Conservation (phyloP, 768 basidiomycete species). For the Termitomyces sp. region DNA sequence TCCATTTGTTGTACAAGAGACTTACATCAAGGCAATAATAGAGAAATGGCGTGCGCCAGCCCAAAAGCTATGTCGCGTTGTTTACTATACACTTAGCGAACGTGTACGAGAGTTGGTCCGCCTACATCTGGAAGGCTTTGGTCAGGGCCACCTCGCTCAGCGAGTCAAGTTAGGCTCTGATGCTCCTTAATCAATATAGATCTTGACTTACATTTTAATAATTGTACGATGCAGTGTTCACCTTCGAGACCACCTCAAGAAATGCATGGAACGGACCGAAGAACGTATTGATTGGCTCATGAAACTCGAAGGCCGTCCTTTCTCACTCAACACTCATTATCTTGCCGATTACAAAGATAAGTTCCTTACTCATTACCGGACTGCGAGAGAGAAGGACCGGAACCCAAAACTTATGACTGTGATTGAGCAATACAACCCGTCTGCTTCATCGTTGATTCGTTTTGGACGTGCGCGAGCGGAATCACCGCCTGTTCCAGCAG, state of each 20-base stretch:
- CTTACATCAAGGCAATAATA: constrained; percentile 40
- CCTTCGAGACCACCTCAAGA: constrained; percentile 44
- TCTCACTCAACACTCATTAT: constrained; percentile 44
- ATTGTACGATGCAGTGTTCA: constrained; percentile 30
- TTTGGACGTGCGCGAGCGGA: background rate
- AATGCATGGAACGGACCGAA: constrained; percentile 32
- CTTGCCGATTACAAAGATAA: constrained; percentile 39
- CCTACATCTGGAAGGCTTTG: constrained; percentile 42
- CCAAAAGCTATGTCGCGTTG: constrained; percentile 32
- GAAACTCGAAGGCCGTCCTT: constrained; percentile 35
- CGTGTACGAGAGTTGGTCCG: constrained; percentile 25
- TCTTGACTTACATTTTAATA: background rate
- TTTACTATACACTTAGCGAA: constrained; percentile 29
- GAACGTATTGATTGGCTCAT: constrained; percentile 40
- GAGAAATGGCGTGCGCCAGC: constrained; percentile 45
- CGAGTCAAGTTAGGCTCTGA: constrained; percentile 30
- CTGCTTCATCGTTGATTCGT: background rate
- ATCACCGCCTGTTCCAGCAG: constrained; percentile 7
- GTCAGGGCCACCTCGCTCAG: constrained; percentile 46
- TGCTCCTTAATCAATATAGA: background rate
- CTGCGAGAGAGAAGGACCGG: constrained; percentile 26
- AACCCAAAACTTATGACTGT: constrained; percentile 19
- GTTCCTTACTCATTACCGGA: constrained; percentile 45
- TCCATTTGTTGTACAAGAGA: constrained; percentile 53
- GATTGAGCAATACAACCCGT: constrained; percentile 17